Base-by-base conservation (phyloP, 108 stramenopile species). In the Poteriospumella lacustris region DNA sequence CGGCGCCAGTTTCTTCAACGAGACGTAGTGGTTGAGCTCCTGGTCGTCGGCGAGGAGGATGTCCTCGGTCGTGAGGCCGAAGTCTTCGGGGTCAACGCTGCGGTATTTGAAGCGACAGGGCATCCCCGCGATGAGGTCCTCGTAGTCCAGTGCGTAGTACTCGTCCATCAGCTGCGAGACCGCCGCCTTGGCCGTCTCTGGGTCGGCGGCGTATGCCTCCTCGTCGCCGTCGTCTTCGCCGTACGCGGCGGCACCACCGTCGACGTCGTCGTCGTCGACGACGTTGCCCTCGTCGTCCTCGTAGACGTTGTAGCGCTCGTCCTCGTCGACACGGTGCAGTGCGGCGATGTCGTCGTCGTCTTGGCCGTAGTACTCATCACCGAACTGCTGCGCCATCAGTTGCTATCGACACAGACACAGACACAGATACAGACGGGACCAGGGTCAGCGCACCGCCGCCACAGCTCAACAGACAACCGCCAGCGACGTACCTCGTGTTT, bases 91-190 rank as follows among this genome's bases (percentile, higher is more conserved):
- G 43, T 91, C 90, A 1, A 99, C 98, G 44, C 89, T 80, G 2
- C 93, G 87, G 85, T 98, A 99, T 80, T 96, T 97, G 89, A 99
- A 99, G n/a, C 96, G 90, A 79, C 59, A 47, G 42, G 93, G 95
- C 87, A 94, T 88, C 44, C 91, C 96, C 9, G 92, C 97, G 73
- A 97, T 90, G 70, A 97, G 91, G 76, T 99, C 98, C 79, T 99
- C 98, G 81, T 97, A 99, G 84, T 97, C 98, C 5, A 99, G 91
- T 78, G 94, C 94, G 88, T 97, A 96, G 43, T 95, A 88, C 79
- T 96, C 94, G 52, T 96, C 93, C 80, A 76, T 38, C 47, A 81
- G 67, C 68, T 67, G 58, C 81, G 58, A 59, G 44, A 39, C 70
- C 1, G 39, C 15, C 0, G 59, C 79, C 24, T 87, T 77, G 0